A percentile compares a stretch with the other conserved stretches of the same genome.
phyloP scores from a whole-genome alignment of 129 eudicot species.

The Artemisia tridentata region DNA sequence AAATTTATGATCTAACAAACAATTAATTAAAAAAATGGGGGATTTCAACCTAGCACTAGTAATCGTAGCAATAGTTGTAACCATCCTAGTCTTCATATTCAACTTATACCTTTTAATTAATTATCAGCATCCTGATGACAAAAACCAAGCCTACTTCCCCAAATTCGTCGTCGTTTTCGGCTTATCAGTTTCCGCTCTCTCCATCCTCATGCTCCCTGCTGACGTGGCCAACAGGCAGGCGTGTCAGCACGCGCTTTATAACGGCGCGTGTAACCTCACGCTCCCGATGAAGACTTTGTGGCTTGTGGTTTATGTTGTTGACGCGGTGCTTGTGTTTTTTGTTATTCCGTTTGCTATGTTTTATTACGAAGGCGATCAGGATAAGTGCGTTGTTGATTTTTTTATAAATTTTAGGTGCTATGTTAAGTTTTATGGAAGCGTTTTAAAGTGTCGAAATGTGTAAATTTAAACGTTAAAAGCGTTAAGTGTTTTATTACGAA shows the following conservation, averaged over 20 bases:
- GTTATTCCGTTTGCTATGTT: conserved; percentile 95
- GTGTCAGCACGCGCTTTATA: conserved; percentile 79
- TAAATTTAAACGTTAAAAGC: too few relatives aligned
- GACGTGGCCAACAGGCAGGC: conserved; percentile 99
- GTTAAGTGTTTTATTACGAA: too few relatives aligned
- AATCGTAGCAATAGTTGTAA: conserved; percentile 76
- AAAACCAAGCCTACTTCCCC: conserved; percentile 91
- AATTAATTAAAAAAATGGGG: too few relatives aligned
- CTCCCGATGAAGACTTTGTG: conserved; percentile 94
- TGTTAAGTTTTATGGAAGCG: too few relatives aligned
- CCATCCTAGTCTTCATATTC: conserved; percentile 70
- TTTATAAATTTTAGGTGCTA: too few relatives aligned
- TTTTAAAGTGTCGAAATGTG: too few relatives aligned
- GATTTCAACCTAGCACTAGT: too few relatives aligned
- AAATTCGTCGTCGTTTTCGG: conserved; percentile 93
- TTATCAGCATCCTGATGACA: conserved; percentile 94
- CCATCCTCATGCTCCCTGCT: conserved; percentile 95
- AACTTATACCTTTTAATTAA: conserved; percentile 81
- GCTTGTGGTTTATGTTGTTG: conserved; percentile 85
- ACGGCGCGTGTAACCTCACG: conserved; percentile 88
- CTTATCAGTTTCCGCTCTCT: conserved; percentile 75
- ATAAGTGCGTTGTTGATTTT: conserved; percentile 58
- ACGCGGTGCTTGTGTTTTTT: conserved; percentile 86
- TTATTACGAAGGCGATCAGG: conserved; percentile 96
- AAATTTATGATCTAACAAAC: not conserved